Base-by-base conservation (phyloP, 2,329 filamentous ascomycete genomes). In the Fusarium nematophilum region DNA sequence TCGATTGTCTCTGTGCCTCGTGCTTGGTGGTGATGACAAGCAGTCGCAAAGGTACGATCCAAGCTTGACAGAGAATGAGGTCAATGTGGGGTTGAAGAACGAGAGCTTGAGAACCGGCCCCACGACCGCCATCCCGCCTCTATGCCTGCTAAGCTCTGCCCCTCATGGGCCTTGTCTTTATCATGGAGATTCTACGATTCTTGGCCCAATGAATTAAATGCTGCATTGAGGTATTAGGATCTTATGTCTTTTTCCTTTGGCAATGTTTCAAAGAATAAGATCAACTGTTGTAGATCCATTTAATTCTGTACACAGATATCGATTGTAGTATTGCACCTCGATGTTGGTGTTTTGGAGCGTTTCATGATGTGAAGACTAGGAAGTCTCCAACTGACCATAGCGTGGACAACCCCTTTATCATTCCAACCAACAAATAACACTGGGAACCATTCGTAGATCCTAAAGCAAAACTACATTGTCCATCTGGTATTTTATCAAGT, bases 81-180 rank as follows among this genome's bases (percentile, higher is more conserved):
- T 63, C 57, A 63, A 69, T 67, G 67, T 69, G 65, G 67, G 66
- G 66, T 65, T 51, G 36, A 45, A 57, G 42, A 55, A 51, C 59
- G 52, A 46, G 53, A 62, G 55, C 57, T 61, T 52, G 60, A 48
- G 47, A 62, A 13, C 14, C 18, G 6, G 62, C 66, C 64, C 66
- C 66, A 60, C 56, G 51, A 49, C 38, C 51, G 39, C 44, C 45
- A 49, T 66, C 51, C 52, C 57, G 47, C 45, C 26, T 55, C 50
- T 39, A 38, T 52, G 50, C 49, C 54, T 27, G 47, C 49, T 37
- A 48, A 59, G 55, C 48, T 65, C 38, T 51, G 49, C 62, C 61
- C 57, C 57, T 65, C 61, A 55, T 62, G 48, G 53, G 52, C 34
- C 18, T 33, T 23, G 25, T 17, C 15, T 53, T 61, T 48, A 64